phyloP scores from a whole-genome alignment of 2,329 filamentous ascomycete genomes.

The Huntiella decipiens region DNA sequence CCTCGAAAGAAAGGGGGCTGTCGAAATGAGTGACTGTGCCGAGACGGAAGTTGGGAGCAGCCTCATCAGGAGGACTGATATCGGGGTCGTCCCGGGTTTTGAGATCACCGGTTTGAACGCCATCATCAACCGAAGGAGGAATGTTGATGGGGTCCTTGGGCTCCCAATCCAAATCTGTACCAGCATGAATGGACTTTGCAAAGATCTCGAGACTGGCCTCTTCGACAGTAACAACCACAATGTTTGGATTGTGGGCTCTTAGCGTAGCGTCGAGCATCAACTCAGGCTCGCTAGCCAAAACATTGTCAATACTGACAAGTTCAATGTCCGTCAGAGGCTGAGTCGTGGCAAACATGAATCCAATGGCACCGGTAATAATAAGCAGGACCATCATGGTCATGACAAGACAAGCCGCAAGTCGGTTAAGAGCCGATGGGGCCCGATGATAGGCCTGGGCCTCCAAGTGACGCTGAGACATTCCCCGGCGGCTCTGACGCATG shows the following conservation, averaged over 20 bases:
- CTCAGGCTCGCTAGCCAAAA: slow-evolving; percentile 84
- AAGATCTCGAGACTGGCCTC: slow-evolving; percentile 85
- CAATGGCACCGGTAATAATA: slow-evolving; percentile 66
- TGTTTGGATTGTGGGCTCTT: slow-evolving; percentile 77
- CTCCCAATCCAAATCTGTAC: slow-evolving; percentile 41
- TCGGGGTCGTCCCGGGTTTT: slow-evolving; percentile 20
- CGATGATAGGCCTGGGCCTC: slow-evolving; percentile 53
- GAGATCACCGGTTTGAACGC: slow-evolving; percentile 1
- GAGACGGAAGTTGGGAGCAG: slow-evolving; percentile 72
- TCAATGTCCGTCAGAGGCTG: slow-evolving; percentile 67
- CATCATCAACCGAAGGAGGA: neutral
- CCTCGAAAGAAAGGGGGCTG: slow-evolving; percentile 73
- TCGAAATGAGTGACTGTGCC: slow-evolving; percentile 76
- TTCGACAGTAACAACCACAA: slow-evolving; percentile 70
- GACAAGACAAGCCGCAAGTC: slow-evolving; percentile 72
- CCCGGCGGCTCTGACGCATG: slow-evolving; percentile 38
- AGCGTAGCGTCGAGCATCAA: slow-evolving; percentile 87
- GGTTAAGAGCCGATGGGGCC: slow-evolving; percentile 43
- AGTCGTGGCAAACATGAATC: slow-evolving; percentile 80
- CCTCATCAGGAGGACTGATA: slow-evolving; percentile 43
- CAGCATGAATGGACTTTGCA: slow-evolving; percentile 78
- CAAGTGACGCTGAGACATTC: slow-evolving; percentile 43
- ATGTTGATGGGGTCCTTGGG: neutral
- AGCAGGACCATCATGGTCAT: slow-evolving; percentile 66
- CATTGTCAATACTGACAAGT: slow-evolving; percentile 66